phyloP scores from a whole-genome alignment of 345 rosid genomes.

The Barbarea vulgaris region DNA sequence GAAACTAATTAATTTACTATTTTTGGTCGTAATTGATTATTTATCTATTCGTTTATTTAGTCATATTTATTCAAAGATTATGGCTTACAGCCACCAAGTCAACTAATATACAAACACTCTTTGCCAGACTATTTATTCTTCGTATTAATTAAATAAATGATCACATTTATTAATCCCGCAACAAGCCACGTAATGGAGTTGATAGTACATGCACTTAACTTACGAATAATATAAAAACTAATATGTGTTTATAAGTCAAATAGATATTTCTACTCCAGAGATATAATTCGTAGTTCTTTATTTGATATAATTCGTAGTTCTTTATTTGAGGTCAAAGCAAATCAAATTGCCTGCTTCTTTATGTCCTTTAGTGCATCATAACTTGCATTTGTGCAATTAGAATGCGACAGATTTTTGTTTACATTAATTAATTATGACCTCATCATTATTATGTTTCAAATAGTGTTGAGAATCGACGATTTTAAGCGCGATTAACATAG shows the following conservation, averaged over 20 bases:
- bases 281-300: conserved; percentile 21
- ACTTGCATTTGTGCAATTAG: conserved; percentile 21
- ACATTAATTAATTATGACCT: not conserved
- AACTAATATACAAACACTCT: conserved; percentile 34
- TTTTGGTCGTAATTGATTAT: not conserved
- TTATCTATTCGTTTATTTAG: not conserved
- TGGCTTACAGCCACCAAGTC: conserved; percentile 32
- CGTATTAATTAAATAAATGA: conserved; percentile 12
- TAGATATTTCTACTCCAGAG: not conserved
- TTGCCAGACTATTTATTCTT: conserved; percentile 32
- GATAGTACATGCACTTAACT: conserved; percentile 36
- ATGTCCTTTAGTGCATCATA: conserved; percentile 26
- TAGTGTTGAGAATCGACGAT: conserved; percentile 20
- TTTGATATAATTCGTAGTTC: conserved; percentile 16
- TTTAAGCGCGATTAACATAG: conserved; percentile 1
- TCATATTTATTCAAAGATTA: not conserved
- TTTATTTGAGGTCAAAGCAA: conserved; percentile 28
- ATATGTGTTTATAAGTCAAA: conserved; percentile 32
- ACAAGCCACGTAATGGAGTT: conserved; percentile 31
- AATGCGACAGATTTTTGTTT: not conserved
- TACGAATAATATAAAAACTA: conserved; percentile 1
- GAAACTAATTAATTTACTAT: not conserved
- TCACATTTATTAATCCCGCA: conserved; percentile 20
- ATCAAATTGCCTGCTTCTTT: conserved; percentile 7
- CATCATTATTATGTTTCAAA: conserved; percentile 9